phyloP scores from a whole-genome alignment of 306 rosid genomes.

The Vachellia collinsii region DNA sequence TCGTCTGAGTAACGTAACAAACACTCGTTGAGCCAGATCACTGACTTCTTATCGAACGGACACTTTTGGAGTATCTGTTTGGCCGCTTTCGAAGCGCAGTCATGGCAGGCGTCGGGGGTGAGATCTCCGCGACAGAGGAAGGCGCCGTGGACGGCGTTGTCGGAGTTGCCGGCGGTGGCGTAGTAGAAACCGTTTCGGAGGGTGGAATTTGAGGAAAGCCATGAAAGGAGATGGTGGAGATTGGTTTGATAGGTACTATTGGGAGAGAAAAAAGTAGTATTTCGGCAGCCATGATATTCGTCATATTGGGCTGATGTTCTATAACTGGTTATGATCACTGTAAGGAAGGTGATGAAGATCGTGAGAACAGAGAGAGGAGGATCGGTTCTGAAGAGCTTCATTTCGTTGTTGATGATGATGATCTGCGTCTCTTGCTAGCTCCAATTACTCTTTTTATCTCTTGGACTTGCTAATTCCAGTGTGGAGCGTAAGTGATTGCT shows the following conservation, averaged over 20 bases:
- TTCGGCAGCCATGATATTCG: not conserved
- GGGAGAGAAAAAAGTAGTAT: conserved; percentile 1
- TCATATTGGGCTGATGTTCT: not conserved
- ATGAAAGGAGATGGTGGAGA: conserved; percentile 28
- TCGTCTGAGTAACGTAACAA: conserved; percentile 44
- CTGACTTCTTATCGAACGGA: conserved; percentile 20
- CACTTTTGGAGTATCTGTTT: not conserved
- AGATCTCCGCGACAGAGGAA: conserved; percentile 47
- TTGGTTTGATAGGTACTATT: conserved; percentile 15
- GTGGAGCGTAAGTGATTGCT: not conserved
- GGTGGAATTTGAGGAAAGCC: conserved; percentile 28
- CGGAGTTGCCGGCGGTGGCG: not conserved
- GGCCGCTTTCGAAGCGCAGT: conserved; percentile 38
- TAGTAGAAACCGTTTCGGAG: conserved; percentile 31
- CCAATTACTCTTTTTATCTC: not conserved
- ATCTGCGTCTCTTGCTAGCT: not conserved
- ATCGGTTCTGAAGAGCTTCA: not conserved
- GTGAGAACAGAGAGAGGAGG: not conserved
- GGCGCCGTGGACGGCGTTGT: conserved; percentile 33
- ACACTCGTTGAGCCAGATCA: conserved; percentile 42
- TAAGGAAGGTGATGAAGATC: not conserved
- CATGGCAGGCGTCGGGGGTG: conserved; percentile 7
- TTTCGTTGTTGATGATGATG: not conserved
- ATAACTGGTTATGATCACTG: not conserved
- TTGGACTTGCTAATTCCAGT: not conserved